Base-by-base conservation (phyloP, 2,329 filamentous ascomycete genomes). In the Paradendryphiella salina region DNA sequence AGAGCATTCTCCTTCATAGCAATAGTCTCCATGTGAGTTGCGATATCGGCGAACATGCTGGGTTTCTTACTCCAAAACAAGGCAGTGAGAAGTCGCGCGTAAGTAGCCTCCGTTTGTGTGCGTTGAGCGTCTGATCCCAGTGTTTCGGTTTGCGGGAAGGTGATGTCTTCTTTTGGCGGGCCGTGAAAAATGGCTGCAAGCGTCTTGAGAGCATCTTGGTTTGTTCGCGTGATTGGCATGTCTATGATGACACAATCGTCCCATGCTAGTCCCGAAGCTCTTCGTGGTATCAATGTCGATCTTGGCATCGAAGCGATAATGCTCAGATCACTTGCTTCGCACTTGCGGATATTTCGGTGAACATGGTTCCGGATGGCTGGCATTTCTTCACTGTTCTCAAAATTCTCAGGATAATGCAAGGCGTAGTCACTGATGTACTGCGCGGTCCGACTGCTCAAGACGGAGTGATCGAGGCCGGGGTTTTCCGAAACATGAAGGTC, bases 271-370 rank as follows among this genome's bases (percentile, higher is more conserved):
- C 73, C 66, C 51, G 70, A 61, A 49, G 74, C 44, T 5, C 65
- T 68, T 6, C 71, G 72, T 20, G 80, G 77, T 3, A 84, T 61
- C 0, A 85, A 72, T 28, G 79, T 68, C 10, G 77, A 74, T 9
- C 82, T 77, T 17, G 83, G 83, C 32, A 85, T 73, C 9, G 79
- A 80, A 5, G 80, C 76, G n/a, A 85, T 70, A n/a, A 85, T 73
- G 54, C 77, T 78, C 6, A 85, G 74, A 54, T 84, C 81, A 44
- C 80, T 77, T 14, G 77, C 77, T 8, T 82, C 81, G n/a, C 77
- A 77, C 23, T 80, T 77, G 1, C 80, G 79, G 6, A 81, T 80
- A 21, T 78, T 76, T 33, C 73, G 67, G 13, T 74, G 67, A 8
- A 84, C 73, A 15, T 78, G 76, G n/a, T 72, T 64, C 11, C 80